Percentiles rank a stretch among this genome's conserved stretches.
These are phyloP conservation scores for Fraxinus pennsylvanica DNA, from an alignment of 257 asterid species.

Conservation along the genomic window DNA sequence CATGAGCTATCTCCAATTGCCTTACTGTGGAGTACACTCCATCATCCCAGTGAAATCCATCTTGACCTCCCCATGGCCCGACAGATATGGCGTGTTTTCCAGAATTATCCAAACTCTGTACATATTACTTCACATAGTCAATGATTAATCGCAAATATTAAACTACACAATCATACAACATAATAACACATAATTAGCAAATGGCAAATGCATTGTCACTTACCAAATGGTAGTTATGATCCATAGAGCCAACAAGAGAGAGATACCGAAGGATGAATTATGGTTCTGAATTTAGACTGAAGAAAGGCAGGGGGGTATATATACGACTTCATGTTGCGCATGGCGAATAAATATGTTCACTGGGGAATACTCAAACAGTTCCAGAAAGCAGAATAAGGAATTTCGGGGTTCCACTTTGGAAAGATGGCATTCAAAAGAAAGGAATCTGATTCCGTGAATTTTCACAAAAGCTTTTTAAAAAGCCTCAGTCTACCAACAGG, in stretches of 20 bases:
- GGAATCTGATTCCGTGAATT: conserved; percentile 56
- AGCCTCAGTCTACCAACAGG: background rate
- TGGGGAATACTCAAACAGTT: background rate
- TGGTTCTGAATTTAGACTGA: background rate
- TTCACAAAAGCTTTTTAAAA: conserved; percentile 15
- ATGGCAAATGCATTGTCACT: background rate
- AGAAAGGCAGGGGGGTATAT: conserved; percentile 15
- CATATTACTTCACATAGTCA: conserved; percentile 8
- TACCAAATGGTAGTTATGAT: conserved; percentile 24
- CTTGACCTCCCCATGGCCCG: conserved; percentile 92
- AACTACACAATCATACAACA: background rate
- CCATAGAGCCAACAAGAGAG: background rate
- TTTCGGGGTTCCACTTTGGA: conserved; percentile 55
- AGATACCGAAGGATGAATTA: background rate
- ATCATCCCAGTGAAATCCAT: conserved; percentile 75
- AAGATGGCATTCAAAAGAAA: conserved; percentile 32
- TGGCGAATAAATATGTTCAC: background rate
- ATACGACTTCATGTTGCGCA: conserved; percentile 19
- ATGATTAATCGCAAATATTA: background rate
- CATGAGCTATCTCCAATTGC: conserved; percentile 68
- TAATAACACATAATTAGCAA: background rate
- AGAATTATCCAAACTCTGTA: conserved; percentile 41
- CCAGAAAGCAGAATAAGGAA: conserved; percentile 17
- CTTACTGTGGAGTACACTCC: conserved; percentile 58
- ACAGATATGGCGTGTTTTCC: conserved; percentile 42